A percentile compares a stretch with the other conserved stretches of the same genome.
Conservation (phyloP, 2,329 filamentous ascomycete species). For the Lasiodiplodia hormozganensis region DNA sequence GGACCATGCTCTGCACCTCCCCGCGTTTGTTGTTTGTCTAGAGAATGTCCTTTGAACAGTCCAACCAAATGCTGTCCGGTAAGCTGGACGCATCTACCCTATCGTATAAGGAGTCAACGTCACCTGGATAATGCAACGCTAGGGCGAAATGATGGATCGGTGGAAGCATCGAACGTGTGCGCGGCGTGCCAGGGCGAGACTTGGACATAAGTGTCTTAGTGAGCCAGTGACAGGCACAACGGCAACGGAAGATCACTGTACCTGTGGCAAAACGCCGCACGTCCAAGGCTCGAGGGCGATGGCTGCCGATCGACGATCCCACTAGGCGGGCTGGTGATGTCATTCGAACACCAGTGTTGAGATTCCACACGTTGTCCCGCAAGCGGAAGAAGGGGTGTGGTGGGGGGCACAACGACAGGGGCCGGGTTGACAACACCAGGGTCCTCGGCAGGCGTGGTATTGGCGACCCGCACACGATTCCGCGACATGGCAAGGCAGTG, state of each 20-base stretch:
- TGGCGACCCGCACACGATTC: background rate
- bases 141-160: background rate
- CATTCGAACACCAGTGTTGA: background rate
- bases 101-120: no score
- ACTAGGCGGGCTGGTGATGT: background rate
- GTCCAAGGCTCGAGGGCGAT: background rate
- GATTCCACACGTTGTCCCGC: background rate
- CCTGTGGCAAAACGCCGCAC: background rate
- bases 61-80: no score
- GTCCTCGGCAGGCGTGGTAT: background rate
- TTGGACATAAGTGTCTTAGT: background rate
- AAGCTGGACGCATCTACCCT: no score
- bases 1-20: no score
- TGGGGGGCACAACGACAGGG: background rate
- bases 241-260: background rate
- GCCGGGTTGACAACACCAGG: background rate
- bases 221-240: no score
- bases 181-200: background rate
- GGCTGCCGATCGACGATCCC: conserved; percentile 1
- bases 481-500: background rate
- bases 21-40: no score
- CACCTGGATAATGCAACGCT: background rate
- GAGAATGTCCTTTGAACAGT: no score
- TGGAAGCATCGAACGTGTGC: no score
- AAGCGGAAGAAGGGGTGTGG: background rate